These are phyloP conservation scores for Sporothrix humicola DNA, from an alignment of 2,329 filamentous ascomycete species.

Conservation along the genomic window DNA sequence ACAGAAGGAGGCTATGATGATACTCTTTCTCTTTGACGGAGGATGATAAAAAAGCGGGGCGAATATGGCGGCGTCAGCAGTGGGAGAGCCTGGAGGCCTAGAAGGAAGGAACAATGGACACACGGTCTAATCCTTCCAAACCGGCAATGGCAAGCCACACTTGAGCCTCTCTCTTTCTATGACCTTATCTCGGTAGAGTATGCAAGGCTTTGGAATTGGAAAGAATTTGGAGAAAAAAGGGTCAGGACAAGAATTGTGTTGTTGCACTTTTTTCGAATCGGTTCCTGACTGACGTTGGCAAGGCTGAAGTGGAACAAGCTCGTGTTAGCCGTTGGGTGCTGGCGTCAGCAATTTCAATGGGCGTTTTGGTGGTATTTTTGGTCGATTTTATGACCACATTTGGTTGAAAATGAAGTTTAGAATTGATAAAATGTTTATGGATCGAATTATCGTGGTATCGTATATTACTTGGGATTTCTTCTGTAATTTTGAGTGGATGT, in stretches of 20 bases:
- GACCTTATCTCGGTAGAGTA: neutral
- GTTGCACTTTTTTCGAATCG: neutral
- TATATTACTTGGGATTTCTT: no score
- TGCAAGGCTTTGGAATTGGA: neutral
- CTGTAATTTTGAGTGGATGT: no score
- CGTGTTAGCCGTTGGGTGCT: neutral
- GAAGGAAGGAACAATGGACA: constrained; percentile 20
- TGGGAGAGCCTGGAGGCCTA: neutral
- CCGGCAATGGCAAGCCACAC: constrained; percentile 18
- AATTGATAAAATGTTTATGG: no score
- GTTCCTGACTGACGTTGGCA: neutral
- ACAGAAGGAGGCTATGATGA: neutral
- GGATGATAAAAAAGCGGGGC: constrained; percentile 18
- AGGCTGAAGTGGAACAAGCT: constrained; percentile 19
- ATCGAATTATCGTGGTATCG: no score
- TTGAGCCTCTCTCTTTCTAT: neutral
- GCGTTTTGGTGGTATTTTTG: neutral
- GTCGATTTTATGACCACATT: neutral
- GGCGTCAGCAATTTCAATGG: constrained; percentile 19
- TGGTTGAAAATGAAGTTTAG: no score
- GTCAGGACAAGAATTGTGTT: neutral
- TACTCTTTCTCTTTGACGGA: neutral
- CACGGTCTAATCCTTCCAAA: neutral
- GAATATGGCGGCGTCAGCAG: neutral
- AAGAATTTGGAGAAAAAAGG: neutral